These are phyloP conservation scores for Batrachochytrium dendrobatidis DNA, from an alignment of 371 early-diverging fungal species.

Conservation along the genomic window DNA sequence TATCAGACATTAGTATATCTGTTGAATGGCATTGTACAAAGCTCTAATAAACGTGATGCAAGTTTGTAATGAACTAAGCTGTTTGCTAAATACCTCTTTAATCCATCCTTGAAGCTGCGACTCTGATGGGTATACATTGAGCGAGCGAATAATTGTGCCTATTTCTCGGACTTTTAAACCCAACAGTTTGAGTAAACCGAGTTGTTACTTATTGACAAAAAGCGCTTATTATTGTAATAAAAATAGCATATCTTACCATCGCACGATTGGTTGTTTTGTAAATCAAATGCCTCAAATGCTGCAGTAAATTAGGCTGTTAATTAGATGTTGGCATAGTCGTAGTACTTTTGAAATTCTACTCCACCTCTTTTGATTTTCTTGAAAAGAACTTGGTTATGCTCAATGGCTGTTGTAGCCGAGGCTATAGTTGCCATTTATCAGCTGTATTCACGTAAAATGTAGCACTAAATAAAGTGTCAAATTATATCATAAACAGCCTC, in stretches of 20 bases:
- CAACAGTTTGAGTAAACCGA: neutral
- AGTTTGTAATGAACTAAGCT: neutral
- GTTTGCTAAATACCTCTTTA: constrained; percentile 21
- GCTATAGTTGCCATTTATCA: neutral
- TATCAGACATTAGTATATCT: neutral
- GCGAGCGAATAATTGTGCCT: constrained; percentile 36
- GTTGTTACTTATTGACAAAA: neutral
- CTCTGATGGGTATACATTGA: constrained; percentile 33
- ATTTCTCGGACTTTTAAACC: constrained; percentile 31
- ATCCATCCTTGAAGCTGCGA: constrained; percentile 34
- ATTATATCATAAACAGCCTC: no score
- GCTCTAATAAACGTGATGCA: neutral
- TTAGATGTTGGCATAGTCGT: no score
- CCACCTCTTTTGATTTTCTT: constrained; percentile 17
- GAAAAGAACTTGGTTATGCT: neutral
- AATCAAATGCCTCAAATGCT: constrained; percentile 41
- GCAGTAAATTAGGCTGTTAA: no score
- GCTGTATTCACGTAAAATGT: no score
- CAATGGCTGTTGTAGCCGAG: neutral
- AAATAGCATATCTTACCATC: constrained; percentile 24
- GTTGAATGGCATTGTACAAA: neutral
- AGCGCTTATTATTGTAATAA: neutral
- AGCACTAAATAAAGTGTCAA: no score
- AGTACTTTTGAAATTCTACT: no score
- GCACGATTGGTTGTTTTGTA: constrained; percentile 32